These are phyloP conservation scores for Debaryomyces fabryi DNA, from an alignment of 1,139 yeast genomes.

Conservation along the genomic window DNA sequence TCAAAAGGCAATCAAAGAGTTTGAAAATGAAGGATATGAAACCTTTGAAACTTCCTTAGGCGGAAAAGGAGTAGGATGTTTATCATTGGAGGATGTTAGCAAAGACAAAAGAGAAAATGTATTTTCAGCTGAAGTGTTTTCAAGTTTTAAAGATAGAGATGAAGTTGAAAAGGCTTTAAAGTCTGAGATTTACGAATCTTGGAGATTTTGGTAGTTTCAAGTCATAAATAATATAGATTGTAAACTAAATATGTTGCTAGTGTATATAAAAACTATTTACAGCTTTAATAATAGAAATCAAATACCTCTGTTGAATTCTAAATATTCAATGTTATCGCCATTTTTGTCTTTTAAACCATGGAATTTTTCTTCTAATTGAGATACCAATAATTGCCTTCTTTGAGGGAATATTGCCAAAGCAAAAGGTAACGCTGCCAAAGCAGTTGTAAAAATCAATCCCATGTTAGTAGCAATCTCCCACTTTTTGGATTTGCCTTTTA, in stretches of 20 bases:
- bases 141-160: slow-evolving; percentile 38
- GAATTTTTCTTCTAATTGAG: slow-evolving; percentile 65
- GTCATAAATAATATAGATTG: slow-evolving; percentile 5
- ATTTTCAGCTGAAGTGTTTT: slow-evolving; percentile 41
- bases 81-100: slow-evolving; percentile 27
- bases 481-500: slow-evolving; percentile 67
- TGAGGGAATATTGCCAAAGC: slow-evolving; percentile 97
- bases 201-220: slow-evolving; percentile 61
- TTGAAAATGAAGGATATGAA: slow-evolving; percentile 60
- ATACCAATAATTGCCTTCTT: slow-evolving; percentile 61
- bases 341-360: slow-evolving; percentile 59
- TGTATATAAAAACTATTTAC: slow-evolving; percentile 6
- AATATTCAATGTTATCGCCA: slow-evolving; percentile 61
- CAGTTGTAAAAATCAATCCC: slow-evolving; percentile 82
- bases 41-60: slow-evolving; percentile 85
- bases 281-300: slow-evolving; percentile 26
- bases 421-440: slow-evolving; percentile 87
- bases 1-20: slow-evolving; percentile 39
- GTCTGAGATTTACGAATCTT: slow-evolving; percentile 40
- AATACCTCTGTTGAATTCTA: slow-evolving; percentile 93
- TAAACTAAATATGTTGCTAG: not conserved
- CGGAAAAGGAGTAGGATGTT: slow-evolving; percentile 80
- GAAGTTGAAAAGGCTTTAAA: slow-evolving; percentile 54
- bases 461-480: slow-evolving; percentile 72
- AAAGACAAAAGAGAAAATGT: slow-evolving; percentile 17